Base-by-base conservation (phyloP, 768 basidiomycete genomes). In the Trametes cinnabarina region DNA sequence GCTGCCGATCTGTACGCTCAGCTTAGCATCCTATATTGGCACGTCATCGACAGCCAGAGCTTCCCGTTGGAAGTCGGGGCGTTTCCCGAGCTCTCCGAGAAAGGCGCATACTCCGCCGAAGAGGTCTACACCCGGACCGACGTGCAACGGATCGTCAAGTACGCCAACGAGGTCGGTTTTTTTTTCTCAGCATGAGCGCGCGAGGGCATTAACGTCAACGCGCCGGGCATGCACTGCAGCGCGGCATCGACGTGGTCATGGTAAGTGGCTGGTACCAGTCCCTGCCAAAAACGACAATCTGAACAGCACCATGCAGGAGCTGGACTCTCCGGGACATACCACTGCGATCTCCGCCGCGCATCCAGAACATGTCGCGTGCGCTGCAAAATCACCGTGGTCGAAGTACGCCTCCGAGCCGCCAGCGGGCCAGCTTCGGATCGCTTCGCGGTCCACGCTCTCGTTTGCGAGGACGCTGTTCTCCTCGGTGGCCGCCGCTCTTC, bases 321-420 rank as follows among this genome's bases (percentile, higher is more conserved):
- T 94, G 50, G 93, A 93, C 67, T 88, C 82, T 2, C 92, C 92
- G 0, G 92, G 92, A 0, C 93, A 94, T 70, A 90, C 90, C 2
- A 77, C 86, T 0, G 72, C 77, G 28, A 86, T 94, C 37, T 78
- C 77, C 2, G 63, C 73, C 8, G 77, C 87, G 0, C 81, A 90
- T 66, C 92, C 92, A 0, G 87, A 92, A 28, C 81, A 83, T 55
- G 70, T 94, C 37, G 91, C 90, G 1, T 93, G 92, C 63, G 68
- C 74, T 15, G 69, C 78, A 15, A 77, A 75, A 2, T 70, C 76
- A 2, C 87, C 86, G 0, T 88, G 88, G 86, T 17, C 72, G 0
- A 72, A 69, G 4, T 90, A 82, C 55, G 88, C 88, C 6, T 79
- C 74, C 62, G 76, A 93, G 61, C 92, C 92, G 1, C 92, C 92